Percentiles rank a stretch among this genome's conserved stretches.
phyloP scores from a whole-genome alignment of 768 basidiomycete species.

The Tephrocybe rancida region DNA sequence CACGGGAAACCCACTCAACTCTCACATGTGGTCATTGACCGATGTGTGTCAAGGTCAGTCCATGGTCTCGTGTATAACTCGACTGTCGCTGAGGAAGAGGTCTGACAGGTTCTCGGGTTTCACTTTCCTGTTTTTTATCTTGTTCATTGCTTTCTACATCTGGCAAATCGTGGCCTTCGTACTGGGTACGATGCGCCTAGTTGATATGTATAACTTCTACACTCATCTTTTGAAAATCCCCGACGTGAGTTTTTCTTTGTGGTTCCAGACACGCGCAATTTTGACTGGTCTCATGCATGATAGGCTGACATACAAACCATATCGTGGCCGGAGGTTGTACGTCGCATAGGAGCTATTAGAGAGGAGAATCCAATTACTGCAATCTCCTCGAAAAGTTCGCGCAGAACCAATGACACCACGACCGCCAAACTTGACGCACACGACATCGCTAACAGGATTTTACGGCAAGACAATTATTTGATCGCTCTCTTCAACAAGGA shows the following conservation, averaged over 20 bases:
- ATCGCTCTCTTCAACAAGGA: slow-evolving; percentile 99
- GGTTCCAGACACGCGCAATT: background rate
- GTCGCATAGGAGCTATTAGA: slow-evolving; percentile 85
- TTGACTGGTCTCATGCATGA: slow-evolving; percentile 9
- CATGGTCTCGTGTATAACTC: background rate
- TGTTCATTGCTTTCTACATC: slow-evolving; percentile 85
- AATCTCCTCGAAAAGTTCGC: slow-evolving; percentile 61
- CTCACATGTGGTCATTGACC: slow-evolving; percentile 79
- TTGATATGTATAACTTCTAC: slow-evolving; percentile 96
- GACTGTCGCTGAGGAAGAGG: slow-evolving; percentile 1
- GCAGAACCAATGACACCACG: slow-evolving; percentile 59
- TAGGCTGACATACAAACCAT: slow-evolving; percentile 98
- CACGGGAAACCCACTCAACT: slow-evolving; percentile 68
- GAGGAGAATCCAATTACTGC: slow-evolving; percentile 94
- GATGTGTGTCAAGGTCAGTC: slow-evolving; percentile 81
- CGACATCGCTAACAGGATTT: slow-evolving; percentile 95
- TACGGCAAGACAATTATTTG: slow-evolving; percentile 98
- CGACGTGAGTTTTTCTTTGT: slow-evolving; percentile 66
- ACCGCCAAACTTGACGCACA: slow-evolving; percentile 95
- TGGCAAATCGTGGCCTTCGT: slow-evolving; percentile 88
- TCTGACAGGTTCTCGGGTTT: slow-evolving; percentile 75
- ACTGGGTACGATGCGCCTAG: slow-evolving; percentile 72
- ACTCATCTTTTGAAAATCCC: slow-evolving; percentile 92
- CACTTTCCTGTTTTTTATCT: slow-evolving; percentile 79
- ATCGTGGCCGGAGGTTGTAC: slow-evolving; percentile 94